phyloP scores from a whole-genome alignment of 2,329 filamentous ascomycete genomes.

The Aspergillus flavus region DNA sequence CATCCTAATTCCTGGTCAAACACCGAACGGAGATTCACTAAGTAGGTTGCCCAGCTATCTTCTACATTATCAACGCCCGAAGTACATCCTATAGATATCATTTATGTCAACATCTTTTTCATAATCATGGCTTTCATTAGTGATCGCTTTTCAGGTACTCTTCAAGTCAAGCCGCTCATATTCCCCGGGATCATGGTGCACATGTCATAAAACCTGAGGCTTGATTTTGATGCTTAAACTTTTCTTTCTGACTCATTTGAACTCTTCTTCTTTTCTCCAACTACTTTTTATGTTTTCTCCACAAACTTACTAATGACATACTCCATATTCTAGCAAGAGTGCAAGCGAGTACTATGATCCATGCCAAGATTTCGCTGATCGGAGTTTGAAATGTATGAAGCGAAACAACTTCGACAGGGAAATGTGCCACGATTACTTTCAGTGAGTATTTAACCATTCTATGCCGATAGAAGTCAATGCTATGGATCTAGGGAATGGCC shows the following conservation, averaged over 20 bases:
- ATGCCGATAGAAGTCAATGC: neutral
- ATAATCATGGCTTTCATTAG: neutral
- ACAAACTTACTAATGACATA: neutral
- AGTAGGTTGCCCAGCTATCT: constrained; percentile 47
- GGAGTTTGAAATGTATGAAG: constrained; percentile 84
- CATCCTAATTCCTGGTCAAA: constrained; percentile 58
- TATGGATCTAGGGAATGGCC: neutral
- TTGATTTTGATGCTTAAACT: neutral
- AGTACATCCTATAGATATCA: neutral
- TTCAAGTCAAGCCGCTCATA: constrained; percentile 1
- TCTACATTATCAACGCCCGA: neutral
- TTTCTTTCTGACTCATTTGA: neutral
- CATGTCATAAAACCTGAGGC: constrained; percentile 5
- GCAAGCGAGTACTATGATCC: constrained; percentile 92
- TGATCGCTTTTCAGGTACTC: neutral
- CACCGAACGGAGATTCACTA: constrained; percentile 63
- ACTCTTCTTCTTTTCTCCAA: neutral
- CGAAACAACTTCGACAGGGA: constrained; percentile 82
- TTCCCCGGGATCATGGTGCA: constrained; percentile 1
- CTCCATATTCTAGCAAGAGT: constrained; percentile 64
- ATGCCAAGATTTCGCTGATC: constrained; percentile 86
- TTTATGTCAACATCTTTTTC: neutral
- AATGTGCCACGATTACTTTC: constrained; percentile 96
- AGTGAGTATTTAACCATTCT: constrained; percentile 60
- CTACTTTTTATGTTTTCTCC: neutral